Percentiles rank a stretch among this genome's conserved stretches.
Conservation (phyloP, 805 yeast genomes). For the Isabelozyma pseudorhagii region DNA sequence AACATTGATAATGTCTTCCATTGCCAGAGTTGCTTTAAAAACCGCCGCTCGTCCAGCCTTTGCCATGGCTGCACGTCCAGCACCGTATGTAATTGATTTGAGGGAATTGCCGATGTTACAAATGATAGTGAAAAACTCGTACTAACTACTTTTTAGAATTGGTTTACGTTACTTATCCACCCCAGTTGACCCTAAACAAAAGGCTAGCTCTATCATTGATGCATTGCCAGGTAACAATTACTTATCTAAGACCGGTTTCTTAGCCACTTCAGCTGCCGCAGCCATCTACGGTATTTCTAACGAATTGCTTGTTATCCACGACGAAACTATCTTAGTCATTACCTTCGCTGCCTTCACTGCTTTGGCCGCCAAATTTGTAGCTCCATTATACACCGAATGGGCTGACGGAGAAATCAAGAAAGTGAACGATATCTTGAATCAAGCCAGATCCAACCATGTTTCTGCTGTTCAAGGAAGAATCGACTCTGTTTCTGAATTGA, state of each 20-base stretch:
- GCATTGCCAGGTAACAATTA: conserved; percentile 90
- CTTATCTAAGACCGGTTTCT: conserved; percentile 88
- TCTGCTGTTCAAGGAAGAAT: conserved; percentile 92
- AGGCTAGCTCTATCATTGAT: conserved; percentile 85
- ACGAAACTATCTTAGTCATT: conserved; percentile 81
- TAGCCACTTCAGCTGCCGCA: conserved; percentile 94
- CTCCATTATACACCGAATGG: conserved; percentile 93
- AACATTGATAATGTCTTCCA: conserved; percentile 31
- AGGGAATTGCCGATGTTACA: neutral
- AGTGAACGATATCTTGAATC: conserved; percentile 77
- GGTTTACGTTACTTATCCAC: conserved; percentile 67
- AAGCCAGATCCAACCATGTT: conserved; percentile 87
- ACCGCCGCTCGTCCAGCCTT: conserved; percentile 38
- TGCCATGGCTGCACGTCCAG: conserved; percentile 39
- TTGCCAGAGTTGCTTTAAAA: conserved; percentile 43
- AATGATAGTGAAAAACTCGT: conserved; percentile 3
- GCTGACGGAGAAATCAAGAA: conserved; percentile 83
- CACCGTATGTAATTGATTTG: conserved; percentile 33
- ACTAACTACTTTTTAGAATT: conserved; percentile 40
- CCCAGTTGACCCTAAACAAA: conserved; percentile 81
- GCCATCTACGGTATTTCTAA: conserved; percentile 91
- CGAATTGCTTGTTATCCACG: conserved; percentile 89
- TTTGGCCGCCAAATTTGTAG: conserved; percentile 79
- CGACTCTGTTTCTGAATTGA: conserved; percentile 79
- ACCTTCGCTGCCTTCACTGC: conserved; percentile 77